phyloP scores from a whole-genome alignment of 108 stramenopile genomes.

The Aurantiochytrium sp. region DNA sequence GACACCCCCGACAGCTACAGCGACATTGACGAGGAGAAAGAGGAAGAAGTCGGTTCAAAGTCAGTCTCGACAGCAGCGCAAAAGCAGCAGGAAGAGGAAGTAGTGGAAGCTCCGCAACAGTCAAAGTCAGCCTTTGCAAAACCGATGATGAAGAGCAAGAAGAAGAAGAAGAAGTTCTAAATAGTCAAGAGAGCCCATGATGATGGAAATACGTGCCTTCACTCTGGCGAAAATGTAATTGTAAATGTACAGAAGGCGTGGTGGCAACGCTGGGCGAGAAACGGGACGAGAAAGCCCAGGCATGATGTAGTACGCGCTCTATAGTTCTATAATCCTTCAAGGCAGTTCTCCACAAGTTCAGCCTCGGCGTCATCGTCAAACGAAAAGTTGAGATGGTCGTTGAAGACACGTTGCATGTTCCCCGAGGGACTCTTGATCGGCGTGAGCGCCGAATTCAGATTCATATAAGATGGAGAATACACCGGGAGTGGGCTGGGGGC shows the following conservation, averaged over 20 bases:
- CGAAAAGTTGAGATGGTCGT: neutral
- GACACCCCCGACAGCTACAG: too few relatives aligned
- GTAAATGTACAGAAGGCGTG: too few relatives aligned
- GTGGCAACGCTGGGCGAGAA: too few relatives aligned
- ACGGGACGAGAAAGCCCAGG: too few relatives aligned
- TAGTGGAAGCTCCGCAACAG: neutral
- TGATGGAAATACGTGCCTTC: too few relatives aligned
- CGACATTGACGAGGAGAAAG: too few relatives aligned
- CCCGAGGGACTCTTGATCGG: neutral
- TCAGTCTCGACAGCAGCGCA: too few relatives aligned
- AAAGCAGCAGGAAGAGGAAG: neutral
- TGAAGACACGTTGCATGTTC: neutral
- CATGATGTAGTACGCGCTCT: too few relatives aligned
- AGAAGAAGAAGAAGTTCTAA: slow-evolving; percentile 20
- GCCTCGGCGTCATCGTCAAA: neutral
- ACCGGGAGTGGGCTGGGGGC: neutral
- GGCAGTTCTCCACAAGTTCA: neutral
- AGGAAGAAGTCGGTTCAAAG: too few relatives aligned
- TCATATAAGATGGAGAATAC: neutral
- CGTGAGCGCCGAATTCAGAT: neutral
- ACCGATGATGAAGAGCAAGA: neutral
- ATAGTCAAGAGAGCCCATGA: neutral
- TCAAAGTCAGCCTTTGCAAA: slow-evolving; percentile 4
- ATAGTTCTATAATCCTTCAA: neutral
- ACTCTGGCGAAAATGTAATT: too few relatives aligned